A percentile compares a stretch with the other conserved stretches of the same genome.
Conservation (phyloP, 257 asterid species). For the Rhazya stricta region DNA sequence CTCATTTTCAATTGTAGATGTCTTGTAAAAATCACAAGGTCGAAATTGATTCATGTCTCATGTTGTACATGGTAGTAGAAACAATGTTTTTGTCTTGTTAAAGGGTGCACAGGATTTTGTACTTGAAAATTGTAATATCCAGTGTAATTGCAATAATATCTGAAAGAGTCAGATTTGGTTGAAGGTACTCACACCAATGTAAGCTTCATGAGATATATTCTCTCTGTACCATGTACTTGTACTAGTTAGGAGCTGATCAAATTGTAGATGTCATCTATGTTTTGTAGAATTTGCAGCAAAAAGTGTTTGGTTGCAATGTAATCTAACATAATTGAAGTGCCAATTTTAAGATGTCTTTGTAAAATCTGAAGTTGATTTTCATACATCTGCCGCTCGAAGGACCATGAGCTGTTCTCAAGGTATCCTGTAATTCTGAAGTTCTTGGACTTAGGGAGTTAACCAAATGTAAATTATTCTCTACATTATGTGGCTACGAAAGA, state of each 20-base stretch:
- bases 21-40: conserved; percentile 25
- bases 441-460: neutral
- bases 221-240: conserved; percentile 1
- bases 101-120: neutral
- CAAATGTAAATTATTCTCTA: conserved; percentile 4
- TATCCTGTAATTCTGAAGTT: neutral
- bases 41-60: conserved; percentile 2
- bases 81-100: conserved; percentile 7
- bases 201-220: conserved; percentile 12
- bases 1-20: conserved; percentile 23
- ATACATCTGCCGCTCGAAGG: neutral
- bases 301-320: conserved; percentile 4
- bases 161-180: conserved; percentile 18
- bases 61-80: conserved; percentile 11
- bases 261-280: conserved; percentile 7
- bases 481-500: too few relatives aligned
- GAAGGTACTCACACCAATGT: conserved; percentile 7
- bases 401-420: neutral
- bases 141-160: conserved; percentile 15
- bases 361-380: neutral
- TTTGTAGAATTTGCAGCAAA: conserved; percentile 8
- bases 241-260: neutral
- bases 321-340: conserved; percentile 2
- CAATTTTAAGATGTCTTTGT: conserved; percentile 4
- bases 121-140: conserved; percentile 18